Base-by-base conservation (phyloP, 164 flowering plant genomes). In the Santalum album region DNA sequence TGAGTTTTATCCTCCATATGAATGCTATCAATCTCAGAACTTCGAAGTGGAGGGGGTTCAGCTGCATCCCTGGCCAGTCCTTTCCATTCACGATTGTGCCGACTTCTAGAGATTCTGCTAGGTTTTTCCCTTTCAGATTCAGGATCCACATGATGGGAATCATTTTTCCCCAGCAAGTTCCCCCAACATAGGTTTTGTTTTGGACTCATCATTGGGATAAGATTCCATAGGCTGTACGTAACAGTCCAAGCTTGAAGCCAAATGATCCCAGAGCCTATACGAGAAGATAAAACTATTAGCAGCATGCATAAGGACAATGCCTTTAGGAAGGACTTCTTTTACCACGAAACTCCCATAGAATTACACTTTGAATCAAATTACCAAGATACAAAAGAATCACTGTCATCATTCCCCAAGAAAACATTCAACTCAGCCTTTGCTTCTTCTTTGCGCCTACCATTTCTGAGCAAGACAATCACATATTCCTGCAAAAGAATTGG, bases 201-300 rank as follows among this genome's bases (percentile, higher is more conserved):
- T 61, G 19, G 69, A 54, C n/a, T n/a, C 70, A 58, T 72, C 85
- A 51, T 58, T 69, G 1, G 53, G 51, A 57, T 47, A 23, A 69
- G 81, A 25, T 24, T 72, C 86, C 32, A 24, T 65, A 36, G 75
- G 49, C 44, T 70, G 74, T 18, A 74, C 75, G 67, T 89, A 89
- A 36, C 78, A 59, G 58, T 81, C 62, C 58, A 87, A 23, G 69
- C 73, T 65, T 48, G 81, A 71, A 60, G 78, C 70, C 35, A 92
- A 70, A 73, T 92, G 96, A 66, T 83, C 87, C 99, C 99, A 92
- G 57, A 92, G 68, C 99, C 99, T 92, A 69, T 38, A n/a, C n/a
- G 55, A 55, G 42, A 47, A 5, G 14, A 43, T 38, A 67, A n/a
- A 44, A 24, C 14, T 26, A 12, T 25, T 38, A 61, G 7, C 4